Base-by-base conservation (phyloP, 2,329 filamentous ascomycete species). In the Ophiostoma novo-ulmi region DNA sequence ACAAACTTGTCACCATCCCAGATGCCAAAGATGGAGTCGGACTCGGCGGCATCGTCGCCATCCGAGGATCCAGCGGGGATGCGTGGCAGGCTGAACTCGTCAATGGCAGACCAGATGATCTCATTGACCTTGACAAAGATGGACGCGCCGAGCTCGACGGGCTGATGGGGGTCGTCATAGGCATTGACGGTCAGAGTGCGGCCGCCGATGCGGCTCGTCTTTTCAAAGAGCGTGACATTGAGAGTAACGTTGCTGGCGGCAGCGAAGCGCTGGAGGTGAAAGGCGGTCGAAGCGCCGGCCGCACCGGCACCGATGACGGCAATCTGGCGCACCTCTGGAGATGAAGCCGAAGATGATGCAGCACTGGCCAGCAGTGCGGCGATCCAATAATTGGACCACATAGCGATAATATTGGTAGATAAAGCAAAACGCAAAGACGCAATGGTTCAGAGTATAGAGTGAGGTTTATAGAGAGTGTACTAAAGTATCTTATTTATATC, bases 191-290 rank as follows among this genome's bases (percentile, higher is more conserved):
- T 98, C 39, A 94, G 91, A 8, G 91, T 91, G 36, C 95, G 91
- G 10, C 95, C 95, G 39, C 95, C 95, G 63, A 98, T 85, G 75
- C 89, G 92, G 41, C 82, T 79, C 20, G 88, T 88, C 75, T 89
- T 90, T 77, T 99, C 95, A 78, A 94, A 97, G 38, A 99, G 83
- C 31, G 93, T 97, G 75, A 98, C 90, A 74, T 97, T 91, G 71
- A 94, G 77, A 1, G 84, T 81, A 22, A 91, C 79, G 22, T 81
- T 82, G n/a, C 84, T 82, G 71, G 86, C 80, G 4, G 86, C 80
- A 31, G 92, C 90, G 78, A 89, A 94, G 76, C 90, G 87, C 55
- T 85, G 85, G 66, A 99, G 83, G 76, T 94, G 88, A 79, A 95
- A 97, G 0, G 95, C 94, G 2, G 93, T 84, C 1, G 94, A 97